phyloP scores from a whole-genome alignment of 148 eudicot genomes.

The Euryodendron excelsum region DNA sequence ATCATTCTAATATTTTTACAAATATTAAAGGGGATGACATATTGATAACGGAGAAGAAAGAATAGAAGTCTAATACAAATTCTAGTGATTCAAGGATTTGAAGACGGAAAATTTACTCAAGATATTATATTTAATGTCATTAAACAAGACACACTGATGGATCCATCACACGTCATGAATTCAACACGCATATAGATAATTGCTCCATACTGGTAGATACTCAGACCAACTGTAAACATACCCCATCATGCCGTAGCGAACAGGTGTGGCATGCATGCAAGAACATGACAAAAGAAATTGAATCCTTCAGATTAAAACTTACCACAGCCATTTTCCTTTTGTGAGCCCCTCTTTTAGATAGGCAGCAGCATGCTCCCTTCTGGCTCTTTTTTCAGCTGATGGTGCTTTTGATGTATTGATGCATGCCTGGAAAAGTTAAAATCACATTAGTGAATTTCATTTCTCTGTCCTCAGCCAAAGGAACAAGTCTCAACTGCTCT shows the following conservation, averaged over 20 bases:
- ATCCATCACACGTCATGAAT: neutral
- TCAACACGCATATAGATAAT: neutral
- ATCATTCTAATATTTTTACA: too few species aligned
- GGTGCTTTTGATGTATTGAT: slow-evolving; percentile 36
- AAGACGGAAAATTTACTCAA: neutral
- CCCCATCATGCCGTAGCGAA: neutral
- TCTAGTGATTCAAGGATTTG: neutral
- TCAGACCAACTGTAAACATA: neutral
- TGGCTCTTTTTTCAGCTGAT: slow-evolving; percentile 63
- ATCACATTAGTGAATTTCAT: slow-evolving; percentile 6
- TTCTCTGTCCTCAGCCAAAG: neutral
- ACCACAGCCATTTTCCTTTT: slow-evolving; percentile 85
- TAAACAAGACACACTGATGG: neutral
- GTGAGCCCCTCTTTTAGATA: slow-evolving; percentile 57
- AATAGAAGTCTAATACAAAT: neutral
- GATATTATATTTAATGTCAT: neutral
- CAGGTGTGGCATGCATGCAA: neutral
- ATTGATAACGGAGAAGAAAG: neutral
- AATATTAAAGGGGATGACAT: too few species aligned
- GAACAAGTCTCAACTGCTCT: neutral
- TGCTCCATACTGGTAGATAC: neutral
- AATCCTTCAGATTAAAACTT: slow-evolving; percentile 21
- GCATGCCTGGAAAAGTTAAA: slow-evolving; percentile 52
- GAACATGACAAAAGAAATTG: neutral
- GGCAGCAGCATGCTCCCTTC: slow-evolving; percentile 58